Evolutionary conservation across 2,329 filamentous ascomycete genomes (phyloP), one percentile per base, ranked within the genome.

Genomic region (Cladosporium sp.): DNA sequence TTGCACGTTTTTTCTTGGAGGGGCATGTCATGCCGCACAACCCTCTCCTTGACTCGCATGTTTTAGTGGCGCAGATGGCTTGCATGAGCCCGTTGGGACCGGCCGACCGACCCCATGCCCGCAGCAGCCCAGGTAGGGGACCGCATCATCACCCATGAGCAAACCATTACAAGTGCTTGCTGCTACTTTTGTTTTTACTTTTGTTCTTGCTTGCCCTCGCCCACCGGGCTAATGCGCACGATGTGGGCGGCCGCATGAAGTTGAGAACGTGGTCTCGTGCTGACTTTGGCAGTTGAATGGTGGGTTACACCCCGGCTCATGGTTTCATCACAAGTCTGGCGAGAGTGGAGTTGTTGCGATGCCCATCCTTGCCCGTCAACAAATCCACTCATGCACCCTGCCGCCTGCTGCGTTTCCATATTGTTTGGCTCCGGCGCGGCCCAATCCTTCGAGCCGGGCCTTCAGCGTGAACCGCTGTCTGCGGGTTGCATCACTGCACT

Each of bases 361-460:
- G 15, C 7, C 19, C 36, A 17, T 9, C n/a, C 32, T 24, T 43
- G 19, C 29, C 24, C 18, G 34, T 17, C 30, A 22, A 45, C 18
- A 36, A 36, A 9, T 32, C 36, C 37, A 11, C 45, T 13, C 34
- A n/a, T 32, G 37, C 43, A 13, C 17, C 17, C 43, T 32, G 22
- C 9, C 9, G 22, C 17, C 43, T 32, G 22, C 9, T 27, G 22
- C 22, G 22, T 27, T 27, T 27, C 22, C 22, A 5, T 27, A 5
- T 9, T 48, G 45, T 48, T 41, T 48, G 37, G 45, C 45, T 40
- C 37, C 48, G 32, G 48, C 18, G 48, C 48, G 48, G 48, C 48
- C 48, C 48, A 51, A 51, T 44, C 40, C 47, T 22, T 51, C 48
- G 48, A 15, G 48, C 48, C 48, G 48, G 48, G 39, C 48, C 48